These are phyloP conservation scores for Trametes polyzona DNA, from an alignment of 1,284 basidiomycete species.

Conservation along the genomic window DNA sequence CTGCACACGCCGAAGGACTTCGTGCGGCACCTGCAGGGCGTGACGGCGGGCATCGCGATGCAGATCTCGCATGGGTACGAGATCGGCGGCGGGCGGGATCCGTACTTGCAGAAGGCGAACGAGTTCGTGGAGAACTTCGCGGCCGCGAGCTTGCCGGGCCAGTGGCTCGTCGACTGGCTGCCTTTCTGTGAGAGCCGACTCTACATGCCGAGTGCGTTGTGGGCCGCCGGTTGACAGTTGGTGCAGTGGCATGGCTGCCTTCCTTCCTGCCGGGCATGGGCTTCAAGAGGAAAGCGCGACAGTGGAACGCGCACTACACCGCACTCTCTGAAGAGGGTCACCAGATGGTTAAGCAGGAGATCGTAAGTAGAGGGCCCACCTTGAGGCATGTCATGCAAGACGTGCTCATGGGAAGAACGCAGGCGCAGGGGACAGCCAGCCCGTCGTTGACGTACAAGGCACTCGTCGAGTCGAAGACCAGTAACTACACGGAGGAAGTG, in stretches of 20 bases:
- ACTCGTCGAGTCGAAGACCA: slow-evolving; percentile 59
- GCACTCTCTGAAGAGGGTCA: slow-evolving; percentile 13
- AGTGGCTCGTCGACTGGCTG: slow-evolving; percentile 35
- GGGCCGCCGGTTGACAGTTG: background rate
- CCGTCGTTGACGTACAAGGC: slow-evolving; percentile 34
- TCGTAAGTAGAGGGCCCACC: slow-evolving; percentile 3
- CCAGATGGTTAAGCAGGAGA: slow-evolving; percentile 15
- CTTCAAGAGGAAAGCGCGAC: slow-evolving; percentile 25
- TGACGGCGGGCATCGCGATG: slow-evolving; percentile 15
- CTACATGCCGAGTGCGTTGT: background rate
- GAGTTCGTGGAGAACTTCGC: slow-evolving; percentile 25
- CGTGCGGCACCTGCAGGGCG: slow-evolving; percentile 14
- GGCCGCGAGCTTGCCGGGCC: slow-evolving; percentile 29
- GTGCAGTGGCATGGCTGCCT: slow-evolving; percentile 26
- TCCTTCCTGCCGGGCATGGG: slow-evolving; percentile 28
- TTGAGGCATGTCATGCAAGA: slow-evolving; percentile 42
- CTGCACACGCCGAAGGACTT: slow-evolving; percentile 9
- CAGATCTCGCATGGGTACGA: slow-evolving; percentile 22
- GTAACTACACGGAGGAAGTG: slow-evolving; percentile 8
- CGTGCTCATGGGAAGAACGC: slow-evolving; percentile 51
- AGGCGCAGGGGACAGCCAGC: slow-evolving; percentile 24
- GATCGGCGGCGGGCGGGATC: slow-evolving; percentile 23
- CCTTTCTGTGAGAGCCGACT: slow-evolving; percentile 30
- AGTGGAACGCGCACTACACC: slow-evolving; percentile 15
- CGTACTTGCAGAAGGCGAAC: slow-evolving; percentile 27